These are phyloP conservation scores for Skeletonema potamos DNA, from an alignment of 108 stramenopile species.

Conservation along the genomic window DNA sequence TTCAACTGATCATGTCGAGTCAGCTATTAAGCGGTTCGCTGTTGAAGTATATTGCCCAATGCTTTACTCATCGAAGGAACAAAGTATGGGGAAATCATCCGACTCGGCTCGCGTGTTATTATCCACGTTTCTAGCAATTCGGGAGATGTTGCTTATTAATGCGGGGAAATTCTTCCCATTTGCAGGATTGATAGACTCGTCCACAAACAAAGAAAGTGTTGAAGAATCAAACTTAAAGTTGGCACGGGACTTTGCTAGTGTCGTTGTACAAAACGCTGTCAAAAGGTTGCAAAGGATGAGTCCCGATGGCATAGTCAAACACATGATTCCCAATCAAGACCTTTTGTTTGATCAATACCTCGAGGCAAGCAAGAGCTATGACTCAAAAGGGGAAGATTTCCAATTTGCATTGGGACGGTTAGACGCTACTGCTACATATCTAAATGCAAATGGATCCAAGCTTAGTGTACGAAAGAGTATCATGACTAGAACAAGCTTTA, in stretches of 20 bases:
- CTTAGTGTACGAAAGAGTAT: background rate
- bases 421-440: background rate
- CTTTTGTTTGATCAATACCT: background rate
- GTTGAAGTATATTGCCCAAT: background rate
- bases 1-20: background rate
- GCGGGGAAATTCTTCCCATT: background rate
- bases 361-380: constrained; percentile 1
- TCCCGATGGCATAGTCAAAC: background rate
- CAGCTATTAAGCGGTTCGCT: background rate
- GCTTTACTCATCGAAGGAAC: constrained; percentile 1
- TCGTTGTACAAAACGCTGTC: background rate
- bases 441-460: constrained; percentile 4
- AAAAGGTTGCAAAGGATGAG: background rate
- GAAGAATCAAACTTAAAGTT: background rate
- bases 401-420: constrained; percentile 7
- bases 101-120: constrained; percentile 2
- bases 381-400: constrained; percentile 6
- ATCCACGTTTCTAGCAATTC: constrained; percentile 22
- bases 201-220: background rate
- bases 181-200: background rate
- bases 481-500: constrained; percentile 7
- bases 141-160: constrained; percentile 17
- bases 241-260: background rate
- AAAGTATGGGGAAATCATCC: background rate
- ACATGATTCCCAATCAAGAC: background rate